Percentiles rank a stretch among this genome's conserved stretches.
Conservation (phyloP, 2,329 filamentous ascomycete species). For the Emergomyces orientalis region DNA sequence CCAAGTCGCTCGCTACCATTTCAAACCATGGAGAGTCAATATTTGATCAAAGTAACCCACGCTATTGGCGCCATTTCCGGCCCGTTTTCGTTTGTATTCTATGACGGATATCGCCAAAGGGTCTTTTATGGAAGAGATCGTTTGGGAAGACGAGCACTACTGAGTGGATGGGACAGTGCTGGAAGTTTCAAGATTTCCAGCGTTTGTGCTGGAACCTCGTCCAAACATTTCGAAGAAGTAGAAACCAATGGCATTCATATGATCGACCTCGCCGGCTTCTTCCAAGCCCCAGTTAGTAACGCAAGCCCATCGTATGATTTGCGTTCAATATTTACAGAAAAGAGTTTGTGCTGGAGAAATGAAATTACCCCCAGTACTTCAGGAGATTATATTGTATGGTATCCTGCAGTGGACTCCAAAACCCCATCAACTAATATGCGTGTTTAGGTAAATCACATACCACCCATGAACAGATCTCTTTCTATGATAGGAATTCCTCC, state of each 20-base stretch:
- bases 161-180: constrained; percentile 46
- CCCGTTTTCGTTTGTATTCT: constrained; percentile 83
- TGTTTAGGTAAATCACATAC: constrained; percentile 27
- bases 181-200: constrained; percentile 58
- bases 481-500: constrained; percentile 26
- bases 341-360: constrained; percentile 16
- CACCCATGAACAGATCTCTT: constrained; percentile 35
- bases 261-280: constrained; percentile 43
- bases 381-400: constrained; percentile 23
- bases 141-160: constrained; percentile 73
- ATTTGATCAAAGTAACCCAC: constrained; percentile 27
- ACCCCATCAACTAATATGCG: background rate
- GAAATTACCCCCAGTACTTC: constrained; percentile 5
- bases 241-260: constrained; percentile 74
- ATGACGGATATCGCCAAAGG: constrained; percentile 51
- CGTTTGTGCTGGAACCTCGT: constrained; percentile 47
- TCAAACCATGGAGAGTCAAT: constrained; percentile 10
- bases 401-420: background rate
- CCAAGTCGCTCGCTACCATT: constrained; percentile 11
- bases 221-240: constrained; percentile 62
- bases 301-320: background rate
- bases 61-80: constrained; percentile 59
- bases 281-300: background rate
- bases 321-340: background rate
- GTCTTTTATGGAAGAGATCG: constrained; percentile 82